phyloP scores from a whole-genome alignment of 139 green algal genomes.

The Ostreobium quekettii region DNA sequence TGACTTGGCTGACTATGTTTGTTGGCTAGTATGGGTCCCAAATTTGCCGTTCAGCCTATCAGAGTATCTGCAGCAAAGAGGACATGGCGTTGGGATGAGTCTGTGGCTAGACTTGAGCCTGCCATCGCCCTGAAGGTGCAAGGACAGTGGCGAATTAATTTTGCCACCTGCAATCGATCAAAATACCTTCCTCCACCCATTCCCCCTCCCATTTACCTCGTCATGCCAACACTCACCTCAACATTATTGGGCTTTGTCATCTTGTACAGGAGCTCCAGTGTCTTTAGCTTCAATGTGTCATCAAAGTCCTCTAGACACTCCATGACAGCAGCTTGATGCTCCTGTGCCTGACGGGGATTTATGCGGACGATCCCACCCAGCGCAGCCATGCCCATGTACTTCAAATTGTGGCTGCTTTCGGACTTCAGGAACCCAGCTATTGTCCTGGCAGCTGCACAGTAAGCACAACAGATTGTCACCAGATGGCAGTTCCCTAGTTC shows the following conservation, averaged over 20 bases:
- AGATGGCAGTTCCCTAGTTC: too few relatives aligned
- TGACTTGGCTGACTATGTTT: too few relatives aligned
- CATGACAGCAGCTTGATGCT: slow-evolving; percentile 79
- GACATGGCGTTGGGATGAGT: background rate
- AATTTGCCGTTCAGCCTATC: background rate
- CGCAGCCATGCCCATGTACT: slow-evolving; percentile 78
- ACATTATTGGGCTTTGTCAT: slow-evolving; percentile 94
- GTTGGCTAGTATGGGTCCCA: too few relatives aligned
- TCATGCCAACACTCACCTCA: slow-evolving; percentile 45
- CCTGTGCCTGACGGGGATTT: slow-evolving; percentile 52
- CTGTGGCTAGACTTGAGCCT: background rate
- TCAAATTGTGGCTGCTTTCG: slow-evolving; percentile 72
- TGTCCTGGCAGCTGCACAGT: slow-evolving; percentile 57
- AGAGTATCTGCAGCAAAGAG: background rate
- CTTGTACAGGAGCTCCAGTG: slow-evolving; percentile 88
- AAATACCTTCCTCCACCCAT: too few relatives aligned
- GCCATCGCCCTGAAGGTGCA: background rate
- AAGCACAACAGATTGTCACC: too few relatives aligned
- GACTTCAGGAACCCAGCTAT: slow-evolving; percentile 69
- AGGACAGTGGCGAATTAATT: background rate
- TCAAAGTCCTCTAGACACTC: slow-evolving; percentile 94
- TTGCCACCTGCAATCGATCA: too few relatives aligned
- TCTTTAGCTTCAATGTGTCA: slow-evolving; percentile 89
- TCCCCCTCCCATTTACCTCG: too few relatives aligned
- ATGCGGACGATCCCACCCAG: slow-evolving; percentile 70